Evolutionary conservation across 2,329 filamentous ascomycete species (phyloP).

Genomic region (Aureobasidium sp.): DNA sequence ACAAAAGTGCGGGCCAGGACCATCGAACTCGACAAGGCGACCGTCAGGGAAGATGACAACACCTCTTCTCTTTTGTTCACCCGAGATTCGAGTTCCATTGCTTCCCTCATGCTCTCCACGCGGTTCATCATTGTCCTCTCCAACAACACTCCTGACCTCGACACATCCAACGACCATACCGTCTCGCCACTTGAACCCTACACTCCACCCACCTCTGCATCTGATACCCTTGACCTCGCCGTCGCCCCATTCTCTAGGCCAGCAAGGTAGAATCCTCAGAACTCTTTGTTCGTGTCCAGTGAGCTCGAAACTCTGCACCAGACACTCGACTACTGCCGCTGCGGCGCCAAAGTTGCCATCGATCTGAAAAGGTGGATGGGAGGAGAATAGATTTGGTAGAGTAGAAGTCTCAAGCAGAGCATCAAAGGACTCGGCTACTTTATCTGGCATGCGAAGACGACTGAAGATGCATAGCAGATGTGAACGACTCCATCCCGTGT

Average conservation of each 20-base stretch:
- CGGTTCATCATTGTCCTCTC: too few relatives aligned
- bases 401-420: not conserved
- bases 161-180: not conserved
- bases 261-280: not conserved
- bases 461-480: not conserved
- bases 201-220: conserved; percentile 1
- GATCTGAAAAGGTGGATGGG: conserved; percentile 3
- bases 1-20: not conserved
- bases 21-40: not conserved
- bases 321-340: not conserved
- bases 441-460: not conserved
- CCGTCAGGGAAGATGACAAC: not conserved
- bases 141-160: conserved; percentile 18
- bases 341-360: conserved; percentile 5
- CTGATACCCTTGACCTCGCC: not conserved
- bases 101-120: not conserved
- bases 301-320: conserved; percentile 9
- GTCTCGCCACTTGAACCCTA: not conserved
- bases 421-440: not conserved
- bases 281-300: not conserved
- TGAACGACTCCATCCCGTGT: not conserved
- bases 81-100: not conserved
- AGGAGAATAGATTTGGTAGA: not conserved
- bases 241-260: not conserved
- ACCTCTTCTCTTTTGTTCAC: not conserved